Base-by-base conservation (phyloP, 768 basidiomycete species). In the Pisolithus tinctorius region DNA sequence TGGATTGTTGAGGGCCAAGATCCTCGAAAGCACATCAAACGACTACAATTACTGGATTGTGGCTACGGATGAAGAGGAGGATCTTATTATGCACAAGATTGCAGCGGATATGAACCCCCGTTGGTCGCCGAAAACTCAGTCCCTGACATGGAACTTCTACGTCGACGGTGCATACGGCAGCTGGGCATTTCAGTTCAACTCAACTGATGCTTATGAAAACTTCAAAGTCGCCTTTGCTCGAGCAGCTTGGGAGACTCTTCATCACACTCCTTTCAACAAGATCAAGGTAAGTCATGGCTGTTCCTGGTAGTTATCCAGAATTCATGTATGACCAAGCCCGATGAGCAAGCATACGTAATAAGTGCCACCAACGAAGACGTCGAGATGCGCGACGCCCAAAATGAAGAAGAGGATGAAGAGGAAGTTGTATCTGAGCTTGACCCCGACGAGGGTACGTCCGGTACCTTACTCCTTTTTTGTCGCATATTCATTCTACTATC, bases 121-220 rank as follows among this genome's bases (percentile, higher is more conserved):
- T 34, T 85, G 80, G 76, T 78, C 84, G 6, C 66, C 67, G 30
- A 78, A 76, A 51, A 76, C 82, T 63, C 64, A 67, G 44, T 88
- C 93, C 4, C 76, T 97, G 60, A 94, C 93, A 29, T 98, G 96
- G 89, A 95, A 93, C 57, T 76, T 91, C 64, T 63, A 78, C 39
- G 73, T 74, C 38, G 75, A 75, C n/a, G 75, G 75, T 27, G 68
- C 68, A 23, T 77, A 81, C 55, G 80, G 75, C 58, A 88, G 91
- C 49, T 98, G 93, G 92, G 82, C 90, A 23, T 76, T 97, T 55
- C 76, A 82, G 51, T 93, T 96, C 60, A 56, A 62, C 3, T 66
- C 70, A 14, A 58, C 72, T 48, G 81, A 82, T 23, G 74, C 72
- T 10, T 94, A 85, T 60, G 65, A 72, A 17, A 63, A 58, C 5